Percentiles rank a stretch among this genome's conserved stretches.
Evolutionary conservation across 306 rosid genomes (phyloP).

Genomic region (Castanea mollissima): DNA sequence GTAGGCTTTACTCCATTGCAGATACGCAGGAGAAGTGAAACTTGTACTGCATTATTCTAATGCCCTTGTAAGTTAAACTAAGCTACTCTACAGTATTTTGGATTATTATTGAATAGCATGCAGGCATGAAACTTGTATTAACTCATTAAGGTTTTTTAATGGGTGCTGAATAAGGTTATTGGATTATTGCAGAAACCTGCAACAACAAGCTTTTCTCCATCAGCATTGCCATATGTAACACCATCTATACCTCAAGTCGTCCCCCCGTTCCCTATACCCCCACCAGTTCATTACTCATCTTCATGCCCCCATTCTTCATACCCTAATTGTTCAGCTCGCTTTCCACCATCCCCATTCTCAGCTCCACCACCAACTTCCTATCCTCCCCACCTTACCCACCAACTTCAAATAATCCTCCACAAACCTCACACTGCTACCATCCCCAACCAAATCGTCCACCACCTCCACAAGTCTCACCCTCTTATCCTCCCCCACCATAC

Average conservation of each 20-base stretch:
- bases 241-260: constrained; percentile 22
- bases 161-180: constrained; percentile 1
- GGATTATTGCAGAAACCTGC: constrained; percentile 33
- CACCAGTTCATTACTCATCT: not conserved
- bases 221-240: constrained; percentile 50
- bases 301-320: constrained; percentile 19
- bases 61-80: constrained; percentile 36
- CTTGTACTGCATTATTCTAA: constrained; percentile 35
- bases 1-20: constrained; percentile 3
- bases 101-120: not conserved
- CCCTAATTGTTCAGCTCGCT: constrained; percentile 18
- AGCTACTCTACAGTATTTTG: not conserved
- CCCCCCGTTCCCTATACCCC: constrained; percentile 27
- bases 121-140: not conserved
- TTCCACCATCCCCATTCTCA: constrained; percentile 27
- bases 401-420: not conserved
- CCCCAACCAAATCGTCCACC: no score
- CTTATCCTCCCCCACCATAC: constrained; percentile 28
- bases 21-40: constrained; percentile 54
- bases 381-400: constrained; percentile 16
- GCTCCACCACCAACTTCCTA: constrained; percentile 6
- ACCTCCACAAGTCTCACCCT: no score
- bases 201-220: constrained; percentile 34
- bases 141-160: not conserved
- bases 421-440: no score